These are phyloP conservation scores for Yamadazyma phyllophila DNA, from an alignment of 805 yeast species.

Conservation along the genomic window DNA sequence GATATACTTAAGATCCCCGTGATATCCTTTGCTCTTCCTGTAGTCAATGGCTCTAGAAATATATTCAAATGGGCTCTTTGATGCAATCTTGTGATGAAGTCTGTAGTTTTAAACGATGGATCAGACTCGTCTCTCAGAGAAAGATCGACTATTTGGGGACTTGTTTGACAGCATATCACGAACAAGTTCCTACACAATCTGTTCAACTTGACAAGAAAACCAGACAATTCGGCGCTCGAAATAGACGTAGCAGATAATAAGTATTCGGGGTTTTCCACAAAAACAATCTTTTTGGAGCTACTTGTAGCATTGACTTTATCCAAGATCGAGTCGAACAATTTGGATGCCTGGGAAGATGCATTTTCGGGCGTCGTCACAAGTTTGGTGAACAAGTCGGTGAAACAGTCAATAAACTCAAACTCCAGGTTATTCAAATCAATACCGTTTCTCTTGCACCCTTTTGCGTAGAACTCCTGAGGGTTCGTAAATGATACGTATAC, in stretches of 20 bases:
- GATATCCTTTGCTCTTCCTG: constrained; percentile 81
- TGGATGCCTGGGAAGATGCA: constrained; percentile 14
- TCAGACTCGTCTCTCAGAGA: constrained; percentile 12
- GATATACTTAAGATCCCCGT: constrained; percentile 68
- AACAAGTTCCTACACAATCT: constrained; percentile 30
- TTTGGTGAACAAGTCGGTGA: constrained; percentile 44
- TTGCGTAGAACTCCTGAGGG: constrained; percentile 31
- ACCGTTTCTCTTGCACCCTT: constrained; percentile 39
- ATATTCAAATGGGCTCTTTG: constrained; percentile 53
- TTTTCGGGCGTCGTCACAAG: constrained; percentile 22
- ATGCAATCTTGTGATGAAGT: constrained; percentile 46
- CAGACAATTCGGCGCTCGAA: constrained; percentile 32
- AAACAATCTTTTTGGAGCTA: constrained; percentile 22
- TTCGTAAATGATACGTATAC: constrained; percentile 36
- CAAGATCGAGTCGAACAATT: constrained; percentile 19
- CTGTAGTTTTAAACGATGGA: constrained; percentile 43
- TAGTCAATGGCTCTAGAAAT: constrained; percentile 63
- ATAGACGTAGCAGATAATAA: constrained; percentile 43
- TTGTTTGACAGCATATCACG: constrained; percentile 38
- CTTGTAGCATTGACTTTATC: constrained; percentile 8
- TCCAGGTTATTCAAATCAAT: constrained; percentile 25
- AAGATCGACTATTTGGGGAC: constrained; percentile 32
- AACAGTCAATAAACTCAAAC: constrained; percentile 45
- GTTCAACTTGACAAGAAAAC: constrained; percentile 32
- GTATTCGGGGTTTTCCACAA: constrained; percentile 49